These are phyloP conservation scores for Sugiyamaella novakii DNA, from an alignment of 1,139 yeast species.

Conservation along the genomic window DNA sequence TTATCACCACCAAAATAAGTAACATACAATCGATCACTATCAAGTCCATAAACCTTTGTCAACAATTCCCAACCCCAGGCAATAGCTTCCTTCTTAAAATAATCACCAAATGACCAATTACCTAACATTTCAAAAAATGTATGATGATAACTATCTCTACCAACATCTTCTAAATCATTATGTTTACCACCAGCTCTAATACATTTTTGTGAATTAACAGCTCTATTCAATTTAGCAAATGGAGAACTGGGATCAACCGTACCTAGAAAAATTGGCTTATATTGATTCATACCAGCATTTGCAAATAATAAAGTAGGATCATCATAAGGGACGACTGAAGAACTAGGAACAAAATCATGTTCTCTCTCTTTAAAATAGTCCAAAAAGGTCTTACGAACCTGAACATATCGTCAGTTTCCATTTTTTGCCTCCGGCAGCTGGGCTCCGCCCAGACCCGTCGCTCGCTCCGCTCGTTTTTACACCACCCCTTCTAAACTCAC, in stretches of 20 bases:
- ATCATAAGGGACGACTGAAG: slow-evolving; percentile 95
- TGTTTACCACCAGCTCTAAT: slow-evolving; percentile 99
- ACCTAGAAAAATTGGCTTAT: slow-evolving; percentile 94
- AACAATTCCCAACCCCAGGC: slow-evolving; percentile 86
- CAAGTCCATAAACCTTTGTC: slow-evolving; percentile 79
- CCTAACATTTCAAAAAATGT: slow-evolving; percentile 99
- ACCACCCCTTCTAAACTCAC: slow-evolving; percentile 1
- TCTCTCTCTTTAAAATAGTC: slow-evolving; percentile 68
- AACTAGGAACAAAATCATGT: slow-evolving; percentile 85
- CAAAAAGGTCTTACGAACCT: slow-evolving; percentile 82
- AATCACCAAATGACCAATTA: slow-evolving; percentile 99
- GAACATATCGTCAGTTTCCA: neutral
- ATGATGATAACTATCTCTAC: slow-evolving; percentile 96
- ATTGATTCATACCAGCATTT: slow-evolving; percentile 99
- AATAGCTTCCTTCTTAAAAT: slow-evolving; percentile 93
- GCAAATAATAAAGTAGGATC: slow-evolving; percentile 95
- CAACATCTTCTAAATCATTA: slow-evolving; percentile 97
- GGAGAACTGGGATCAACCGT: slow-evolving; percentile 94
- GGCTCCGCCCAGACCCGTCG: slow-evolving; percentile 9
- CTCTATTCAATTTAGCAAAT: slow-evolving; percentile 79
- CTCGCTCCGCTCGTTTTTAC: neutral
- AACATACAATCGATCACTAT: slow-evolving; percentile 79
- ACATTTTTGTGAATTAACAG: slow-evolving; percentile 95
- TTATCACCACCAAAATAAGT: slow-evolving; percentile 95
- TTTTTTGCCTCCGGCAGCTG: slow-evolving; percentile 5